These are phyloP conservation scores for Psophocarpus tetragonolobus DNA, from an alignment of 306 rosid species.

Conservation along the genomic window DNA sequence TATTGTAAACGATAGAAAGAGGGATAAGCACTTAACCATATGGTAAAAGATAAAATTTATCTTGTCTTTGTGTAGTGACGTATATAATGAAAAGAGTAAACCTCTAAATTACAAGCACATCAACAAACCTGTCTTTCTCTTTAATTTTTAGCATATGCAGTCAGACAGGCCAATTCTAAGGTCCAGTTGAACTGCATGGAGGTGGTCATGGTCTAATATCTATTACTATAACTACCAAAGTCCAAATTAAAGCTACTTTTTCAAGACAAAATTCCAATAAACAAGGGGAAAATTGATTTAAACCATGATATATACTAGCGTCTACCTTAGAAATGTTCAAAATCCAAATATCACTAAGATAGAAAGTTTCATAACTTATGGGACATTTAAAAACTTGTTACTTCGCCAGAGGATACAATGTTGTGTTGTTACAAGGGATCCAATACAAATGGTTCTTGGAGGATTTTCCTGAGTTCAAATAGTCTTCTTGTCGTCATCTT, in stretches of 20 bases:
- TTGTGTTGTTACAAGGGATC: conserved; percentile 27
- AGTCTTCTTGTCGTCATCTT: conserved; percentile 17
- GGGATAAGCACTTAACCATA: not conserved
- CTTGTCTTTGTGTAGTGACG: not conserved
- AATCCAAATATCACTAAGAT: conserved; percentile 18
- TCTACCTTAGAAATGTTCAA: conserved; percentile 8
- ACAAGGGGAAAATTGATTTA: not conserved
- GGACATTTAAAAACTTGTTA: conserved; percentile 4
- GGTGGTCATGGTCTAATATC: not conserved
- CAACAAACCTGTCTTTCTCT: not conserved
- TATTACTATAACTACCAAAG: not conserved
- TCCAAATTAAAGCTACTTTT: not conserved
- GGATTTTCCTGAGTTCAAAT: not conserved
- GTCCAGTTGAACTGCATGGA: conserved; percentile 8
- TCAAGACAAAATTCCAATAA: not conserved
- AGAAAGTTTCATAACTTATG: not conserved
- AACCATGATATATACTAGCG: not conserved
- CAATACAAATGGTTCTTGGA: conserved; percentile 10
- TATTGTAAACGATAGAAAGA: not conserved
- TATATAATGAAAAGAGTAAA: not conserved
- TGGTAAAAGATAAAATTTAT: not conserved
- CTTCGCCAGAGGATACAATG: not conserved
- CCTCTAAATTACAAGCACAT: not conserved
- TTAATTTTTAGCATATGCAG: not conserved
- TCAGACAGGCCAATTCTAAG: not conserved